A percentile compares a stretch with the other conserved stretches of the same genome.
phyloP scores from a whole-genome alignment of 345 rosid species.

The Pseudoturritis turrita region DNA sequence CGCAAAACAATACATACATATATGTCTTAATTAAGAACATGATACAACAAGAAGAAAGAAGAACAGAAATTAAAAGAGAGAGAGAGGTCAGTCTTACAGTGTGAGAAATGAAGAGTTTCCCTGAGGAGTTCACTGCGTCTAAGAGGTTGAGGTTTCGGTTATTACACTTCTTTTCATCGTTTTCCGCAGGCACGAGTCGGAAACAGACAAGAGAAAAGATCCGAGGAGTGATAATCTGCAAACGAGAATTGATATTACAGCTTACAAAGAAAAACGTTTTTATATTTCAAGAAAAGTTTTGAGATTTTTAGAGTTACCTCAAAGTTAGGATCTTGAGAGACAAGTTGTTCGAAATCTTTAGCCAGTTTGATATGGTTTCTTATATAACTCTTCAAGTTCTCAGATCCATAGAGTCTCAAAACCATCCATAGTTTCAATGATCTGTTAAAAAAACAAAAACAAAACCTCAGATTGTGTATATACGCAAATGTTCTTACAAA shows the following conservation, averaged over 20 bases:
- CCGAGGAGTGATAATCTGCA: constrained; percentile 70
- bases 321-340: constrained; percentile 60
- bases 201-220: constrained; percentile 77
- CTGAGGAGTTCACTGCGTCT: constrained; percentile 75
- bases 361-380: constrained; percentile 83
- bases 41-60: not conserved
- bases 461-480: not conserved
- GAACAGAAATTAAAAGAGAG: not conserved
- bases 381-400: constrained; percentile 57
- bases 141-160: constrained; percentile 52
- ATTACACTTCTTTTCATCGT: constrained; percentile 41
- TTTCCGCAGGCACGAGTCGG: constrained; percentile 41
- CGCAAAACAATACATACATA: not conserved
- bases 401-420: constrained; percentile 70
- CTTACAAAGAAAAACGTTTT: not conserved
- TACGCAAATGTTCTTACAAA: not conserved
- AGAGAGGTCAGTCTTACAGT: constrained; percentile 46
- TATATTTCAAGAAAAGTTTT: not conserved
- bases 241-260: not conserved
- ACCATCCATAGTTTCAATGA: constrained; percentile 96
- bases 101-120: constrained; percentile 76
- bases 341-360: constrained; percentile 52
- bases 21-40: not conserved
- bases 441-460: constrained; percentile 28
- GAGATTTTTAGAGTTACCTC: constrained; percentile 47